Evolutionary conservation across 2,329 filamentous ascomycete genomes (phyloP).

Genomic region (Sarocladium kiliense): DNA sequence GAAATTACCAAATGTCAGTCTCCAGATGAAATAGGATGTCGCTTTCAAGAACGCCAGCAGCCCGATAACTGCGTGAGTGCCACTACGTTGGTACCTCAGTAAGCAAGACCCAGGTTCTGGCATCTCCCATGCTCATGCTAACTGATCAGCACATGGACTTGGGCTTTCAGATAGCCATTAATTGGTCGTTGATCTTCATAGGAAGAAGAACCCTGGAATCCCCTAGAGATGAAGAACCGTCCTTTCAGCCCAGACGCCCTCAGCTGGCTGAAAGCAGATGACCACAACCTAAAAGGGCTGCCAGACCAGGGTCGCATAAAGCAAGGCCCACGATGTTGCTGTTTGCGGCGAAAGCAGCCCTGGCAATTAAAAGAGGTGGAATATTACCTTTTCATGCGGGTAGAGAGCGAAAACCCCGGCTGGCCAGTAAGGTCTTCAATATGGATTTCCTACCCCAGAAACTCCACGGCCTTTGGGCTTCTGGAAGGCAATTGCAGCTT

Average conservation of each 20-base stretch:
- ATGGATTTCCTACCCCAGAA: neutral
- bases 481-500: conserved; percentile 8
- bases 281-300: neutral
- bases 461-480: neutral
- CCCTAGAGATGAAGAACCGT: neutral
- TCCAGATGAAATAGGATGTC: too few relatives aligned
- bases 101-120: too few relatives aligned
- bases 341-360: neutral
- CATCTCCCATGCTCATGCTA: too few relatives aligned
- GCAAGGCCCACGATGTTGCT: neutral
- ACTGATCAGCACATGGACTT: neutral
- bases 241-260: too few relatives aligned
- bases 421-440: neutral
- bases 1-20: neutral
- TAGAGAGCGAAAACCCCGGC: neutral
- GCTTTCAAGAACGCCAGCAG: too few relatives aligned
- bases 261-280: neutral
- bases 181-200: neutral
- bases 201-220: neutral
- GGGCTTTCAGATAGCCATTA: neutral
- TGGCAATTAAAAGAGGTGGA: conserved; percentile 8
- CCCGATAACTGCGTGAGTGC: too few relatives aligned
- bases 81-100: too few relatives aligned
- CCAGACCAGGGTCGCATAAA: neutral
- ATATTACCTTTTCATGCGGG: conserved; percentile 5